Percentiles rank a stretch among this genome's conserved stretches.
phyloP scores from a whole-genome alignment of 768 basidiomycete species.

The Hygrocybe punicea region DNA sequence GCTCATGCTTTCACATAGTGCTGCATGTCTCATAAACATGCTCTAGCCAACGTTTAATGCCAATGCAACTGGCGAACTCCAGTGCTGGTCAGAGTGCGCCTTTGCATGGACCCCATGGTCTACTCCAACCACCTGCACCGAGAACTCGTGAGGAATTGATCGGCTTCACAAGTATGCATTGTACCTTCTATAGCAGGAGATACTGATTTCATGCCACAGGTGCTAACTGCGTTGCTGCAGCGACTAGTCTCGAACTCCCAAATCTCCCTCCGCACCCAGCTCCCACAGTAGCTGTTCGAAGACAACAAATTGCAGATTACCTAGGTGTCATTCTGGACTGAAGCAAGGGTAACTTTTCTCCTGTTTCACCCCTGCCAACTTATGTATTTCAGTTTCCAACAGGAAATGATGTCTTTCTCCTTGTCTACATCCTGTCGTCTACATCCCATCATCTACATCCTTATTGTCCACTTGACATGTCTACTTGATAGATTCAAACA shows the following conservation, averaged over 20 bases:
- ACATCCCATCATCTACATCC: no score
- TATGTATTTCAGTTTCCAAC: no score
- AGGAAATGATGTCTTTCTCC: no score
- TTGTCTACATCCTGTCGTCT: no score
- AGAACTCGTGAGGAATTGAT: background rate
- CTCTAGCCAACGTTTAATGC: background rate
- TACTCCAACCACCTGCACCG: background rate
- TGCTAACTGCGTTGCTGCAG: no score
- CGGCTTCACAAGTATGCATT: background rate
- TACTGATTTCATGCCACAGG: no score
- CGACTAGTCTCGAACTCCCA: no score
- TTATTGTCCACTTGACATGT: no score
- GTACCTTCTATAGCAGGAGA: background rate
- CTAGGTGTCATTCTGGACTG: background rate
- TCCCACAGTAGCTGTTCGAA: background rate
- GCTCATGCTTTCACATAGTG: no score
- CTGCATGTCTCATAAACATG: background rate
- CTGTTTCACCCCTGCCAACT: no score
- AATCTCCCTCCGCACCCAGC: background rate
- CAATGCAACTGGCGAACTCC: background rate
- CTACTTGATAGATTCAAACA: no score
- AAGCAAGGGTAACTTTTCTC: no score
- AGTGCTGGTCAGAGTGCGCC: background rate
- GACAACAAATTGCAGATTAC: background rate
- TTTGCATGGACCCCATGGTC: background rate